Evolutionary conservation across 2,329 filamentous ascomycete species (phyloP).

Genomic region (Fusarium duplospermum): DNA sequence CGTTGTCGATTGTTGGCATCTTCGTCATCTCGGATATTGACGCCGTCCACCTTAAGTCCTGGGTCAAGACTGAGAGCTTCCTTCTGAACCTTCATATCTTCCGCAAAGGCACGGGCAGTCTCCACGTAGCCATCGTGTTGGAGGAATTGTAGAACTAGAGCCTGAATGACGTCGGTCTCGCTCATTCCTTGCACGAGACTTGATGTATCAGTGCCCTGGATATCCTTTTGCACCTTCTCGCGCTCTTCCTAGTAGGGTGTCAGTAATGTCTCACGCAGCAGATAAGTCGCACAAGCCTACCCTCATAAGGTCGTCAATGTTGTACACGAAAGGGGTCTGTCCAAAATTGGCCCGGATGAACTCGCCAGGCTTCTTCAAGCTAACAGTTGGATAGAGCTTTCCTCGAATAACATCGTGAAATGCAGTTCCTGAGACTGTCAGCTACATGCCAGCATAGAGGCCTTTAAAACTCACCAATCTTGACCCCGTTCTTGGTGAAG

Average conservation of each 20-base stretch:
- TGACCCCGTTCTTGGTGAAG: constrained; percentile 73
- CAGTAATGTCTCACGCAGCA: constrained; percentile 12
- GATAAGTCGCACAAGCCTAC: constrained; percentile 57
- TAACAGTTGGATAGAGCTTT: constrained; percentile 74
- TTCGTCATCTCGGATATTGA: constrained; percentile 81
- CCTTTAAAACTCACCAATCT: constrained; percentile 59
- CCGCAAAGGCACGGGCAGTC: constrained; percentile 87
- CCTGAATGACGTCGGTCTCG: constrained; percentile 84
- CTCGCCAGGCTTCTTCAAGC: constrained; percentile 74
- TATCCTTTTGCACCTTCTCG: constrained; percentile 68
- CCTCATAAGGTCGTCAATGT: constrained; percentile 88
- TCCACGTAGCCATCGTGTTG: constrained; percentile 97
- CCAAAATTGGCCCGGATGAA: constrained; percentile 74
- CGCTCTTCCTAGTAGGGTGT: constrained; percentile 66
- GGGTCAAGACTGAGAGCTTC: constrained; percentile 73
- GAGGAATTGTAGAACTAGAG: constrained; percentile 85
- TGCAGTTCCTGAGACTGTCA: constrained; percentile 65
- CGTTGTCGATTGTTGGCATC: constrained; percentile 90
- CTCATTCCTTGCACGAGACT: constrained; percentile 71
- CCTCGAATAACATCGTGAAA: constrained; percentile 74
- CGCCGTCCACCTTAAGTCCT: constrained; percentile 62
- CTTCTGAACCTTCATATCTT: constrained; percentile 82
- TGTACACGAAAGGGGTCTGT: constrained; percentile 84
- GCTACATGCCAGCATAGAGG: not conserved
- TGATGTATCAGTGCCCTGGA: constrained; percentile 68